Conservation (phyloP, 2,329 filamentous ascomycete species). For the Trichoderma atrobrunneum region DNA sequence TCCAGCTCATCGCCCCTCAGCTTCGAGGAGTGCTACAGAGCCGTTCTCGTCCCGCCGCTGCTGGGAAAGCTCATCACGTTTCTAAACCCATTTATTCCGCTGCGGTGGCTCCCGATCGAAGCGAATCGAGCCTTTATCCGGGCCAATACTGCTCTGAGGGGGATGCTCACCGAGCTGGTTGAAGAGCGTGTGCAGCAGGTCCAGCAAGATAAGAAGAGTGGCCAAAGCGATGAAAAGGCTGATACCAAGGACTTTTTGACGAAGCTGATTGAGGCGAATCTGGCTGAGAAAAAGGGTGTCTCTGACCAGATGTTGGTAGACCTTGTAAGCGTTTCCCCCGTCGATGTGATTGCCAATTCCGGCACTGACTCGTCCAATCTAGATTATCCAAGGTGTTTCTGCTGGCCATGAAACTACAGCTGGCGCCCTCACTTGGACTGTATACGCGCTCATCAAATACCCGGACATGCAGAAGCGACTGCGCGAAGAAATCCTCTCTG, state of each 20-base stretch:
- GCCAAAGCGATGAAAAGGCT: not conserved
- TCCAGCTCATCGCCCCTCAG: slow-evolving; percentile 1
- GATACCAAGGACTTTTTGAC: slow-evolving; percentile 10
- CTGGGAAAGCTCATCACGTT: slow-evolving; percentile 12
- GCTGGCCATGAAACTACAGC: slow-evolving; percentile 46
- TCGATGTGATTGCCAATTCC: not conserved
- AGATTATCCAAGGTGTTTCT: slow-evolving; percentile 11
- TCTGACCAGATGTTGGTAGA: slow-evolving; percentile 5
- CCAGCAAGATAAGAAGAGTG: not conserved
- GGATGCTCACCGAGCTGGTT: slow-evolving; percentile 11
- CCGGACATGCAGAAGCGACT: slow-evolving; percentile 39
- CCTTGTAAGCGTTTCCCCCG: not conserved
- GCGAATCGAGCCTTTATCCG: slow-evolving; percentile 9
- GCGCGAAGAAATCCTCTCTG: slow-evolving; percentile 36
- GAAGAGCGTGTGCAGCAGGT: slow-evolving; percentile 6
- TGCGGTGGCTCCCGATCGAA: slow-evolving; percentile 19
- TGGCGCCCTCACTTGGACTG: slow-evolving; percentile 42
- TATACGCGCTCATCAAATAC: slow-evolving; percentile 41
- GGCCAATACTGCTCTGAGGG: not conserved
- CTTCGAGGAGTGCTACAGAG: slow-evolving; percentile 15
- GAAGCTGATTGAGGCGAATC: slow-evolving; percentile 6
- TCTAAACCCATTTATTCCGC: slow-evolving; percentile 7
- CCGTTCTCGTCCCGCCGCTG: not conserved
- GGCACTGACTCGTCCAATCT: not conserved
- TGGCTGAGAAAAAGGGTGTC: not conserved